Evolutionary conservation across 2,329 filamentous ascomycete genomes (phyloP).

Genomic region (Penicillium vulpinum): DNA sequence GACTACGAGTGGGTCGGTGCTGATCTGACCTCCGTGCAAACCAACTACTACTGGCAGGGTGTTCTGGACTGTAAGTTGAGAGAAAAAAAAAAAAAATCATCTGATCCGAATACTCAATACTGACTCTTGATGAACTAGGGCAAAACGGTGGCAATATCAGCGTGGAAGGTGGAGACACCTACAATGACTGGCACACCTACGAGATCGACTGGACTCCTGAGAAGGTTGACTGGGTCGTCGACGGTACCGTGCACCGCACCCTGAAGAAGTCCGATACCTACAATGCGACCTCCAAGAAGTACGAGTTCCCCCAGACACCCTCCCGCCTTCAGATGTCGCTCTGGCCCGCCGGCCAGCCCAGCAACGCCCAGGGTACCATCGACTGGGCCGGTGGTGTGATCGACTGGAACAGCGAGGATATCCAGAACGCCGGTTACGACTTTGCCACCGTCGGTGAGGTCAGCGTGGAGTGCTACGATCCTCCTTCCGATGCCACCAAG

Average conservation of each 20-base stretch:
- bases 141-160: conserved; percentile 64
- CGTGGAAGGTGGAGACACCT: conserved; percentile 61
- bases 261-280: conserved; percentile 77
- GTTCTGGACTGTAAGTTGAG: conserved; percentile 77
- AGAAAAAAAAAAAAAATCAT: not conserved
- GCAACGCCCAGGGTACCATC: conserved; percentile 80
- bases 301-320: conserved; percentile 87
- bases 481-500: conserved; percentile 68
- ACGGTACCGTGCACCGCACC: conserved; percentile 74
- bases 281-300: conserved; percentile 79
- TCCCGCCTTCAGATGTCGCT: conserved; percentile 88
- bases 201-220: conserved; percentile 93
- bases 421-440: conserved; percentile 83
- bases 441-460: conserved; percentile 78
- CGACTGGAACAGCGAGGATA: conserved; percentile 79
- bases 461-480: conserved; percentile 81
- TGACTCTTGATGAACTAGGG: conserved; percentile 11
- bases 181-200: conserved; percentile 80
- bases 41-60: conserved; percentile 97
- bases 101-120: not conserved
- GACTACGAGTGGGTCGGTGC: conserved; percentile 93
- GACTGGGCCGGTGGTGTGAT: conserved; percentile 90
- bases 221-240: conserved; percentile 79
- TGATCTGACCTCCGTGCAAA: conserved; percentile 76
- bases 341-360: conserved; percentile 83